Conservation (phyloP, 805 yeast genomes). For the Candida germanica region DNA sequence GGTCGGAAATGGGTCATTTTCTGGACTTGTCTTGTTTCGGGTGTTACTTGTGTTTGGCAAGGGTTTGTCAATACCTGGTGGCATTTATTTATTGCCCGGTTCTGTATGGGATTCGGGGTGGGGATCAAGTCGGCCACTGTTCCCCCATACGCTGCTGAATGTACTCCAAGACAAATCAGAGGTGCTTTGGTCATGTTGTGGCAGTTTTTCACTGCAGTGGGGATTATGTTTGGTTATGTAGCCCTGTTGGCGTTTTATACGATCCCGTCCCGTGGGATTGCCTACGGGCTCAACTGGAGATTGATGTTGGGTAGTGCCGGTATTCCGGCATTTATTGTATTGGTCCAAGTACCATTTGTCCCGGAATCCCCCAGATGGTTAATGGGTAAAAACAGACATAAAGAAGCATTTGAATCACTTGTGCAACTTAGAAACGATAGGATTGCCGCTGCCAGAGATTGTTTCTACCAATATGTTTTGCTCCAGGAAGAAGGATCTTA, state of each 20-base stretch:
- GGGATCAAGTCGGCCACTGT: slow-evolving; percentile 68
- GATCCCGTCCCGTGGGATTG: slow-evolving; percentile 45
- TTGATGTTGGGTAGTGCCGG: slow-evolving; percentile 63
- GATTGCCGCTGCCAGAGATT: slow-evolving; percentile 62
- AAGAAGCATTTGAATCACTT: slow-evolving; percentile 52
- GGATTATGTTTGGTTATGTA: slow-evolving; percentile 65
- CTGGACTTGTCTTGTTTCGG: slow-evolving; percentile 57
- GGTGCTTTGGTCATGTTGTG: slow-evolving; percentile 70
- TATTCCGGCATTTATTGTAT: slow-evolving; percentile 53
- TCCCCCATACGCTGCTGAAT: slow-evolving; percentile 65
- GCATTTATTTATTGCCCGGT: slow-evolving; percentile 57
- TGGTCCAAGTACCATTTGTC: slow-evolving; percentile 48
- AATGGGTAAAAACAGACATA: slow-evolving; percentile 49
- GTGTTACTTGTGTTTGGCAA: slow-evolving; percentile 64
- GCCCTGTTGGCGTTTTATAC: slow-evolving; percentile 57
- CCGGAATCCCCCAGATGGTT: slow-evolving; percentile 76
- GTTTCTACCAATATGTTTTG: slow-evolving; percentile 55
- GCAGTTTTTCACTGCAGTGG: slow-evolving; percentile 74
- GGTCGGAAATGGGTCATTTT: slow-evolving; percentile 65
- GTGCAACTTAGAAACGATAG: slow-evolving; percentile 41
- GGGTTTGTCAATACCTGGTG: slow-evolving; percentile 61
- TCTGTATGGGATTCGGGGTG: slow-evolving; percentile 60
- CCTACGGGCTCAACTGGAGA: slow-evolving; percentile 54
- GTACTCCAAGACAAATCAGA: slow-evolving; percentile 54
- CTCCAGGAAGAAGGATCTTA: slow-evolving; percentile 57